Base-by-base conservation (phyloP, 2,329 filamentous ascomycete genomes). In the Calycina herbarum region DNA sequence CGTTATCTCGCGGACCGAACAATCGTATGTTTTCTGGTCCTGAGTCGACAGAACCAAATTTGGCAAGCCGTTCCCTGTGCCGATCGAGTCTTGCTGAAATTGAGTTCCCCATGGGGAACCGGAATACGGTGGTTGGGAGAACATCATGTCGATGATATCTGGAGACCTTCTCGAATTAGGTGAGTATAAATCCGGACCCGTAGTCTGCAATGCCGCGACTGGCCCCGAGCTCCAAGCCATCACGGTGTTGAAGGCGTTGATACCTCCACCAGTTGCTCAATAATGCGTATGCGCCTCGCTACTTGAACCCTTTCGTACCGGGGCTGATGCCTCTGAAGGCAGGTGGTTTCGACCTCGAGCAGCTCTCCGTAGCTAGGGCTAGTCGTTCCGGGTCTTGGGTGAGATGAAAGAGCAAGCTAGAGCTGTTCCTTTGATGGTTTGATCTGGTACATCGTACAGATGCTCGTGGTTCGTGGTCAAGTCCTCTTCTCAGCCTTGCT, bases 111-210 rank as follows among this genome's bases (percentile, higher is more conserved):
- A 51, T 11, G 20, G 45, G 45, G 45, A 11, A 11, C 11, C 45
- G 20, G 45, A 51, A 27, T 24, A 51, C 8, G 45, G 45, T 51
- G 11, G 24, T 20, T 38, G 45, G n/a, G 35, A 24, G 31, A 57
- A 51, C 45, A 51, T 38, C 20, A 57, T 48, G 24, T 62, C 48
- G 56, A 31, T 48, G n/a, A 56, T 29, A 20, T 56, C 45, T 17
- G 45, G 35, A 11, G 60, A 29, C 31, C 35, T 27, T 27, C 56
- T 62, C 24, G 45, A 35, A 27, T 27, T 24, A 24, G 45, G 20
- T 11, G 60, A 56, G 40, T 62, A 62, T 20, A 62, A n/a, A 40
- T 62, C 60, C 6, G 42, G 40, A 42, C 45, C 35, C 7, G 48
- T 42, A 8, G 17, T 57, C 48, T 62, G 60, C 45, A 62, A 40